Conservation (phyloP, 2,329 filamentous ascomycete species). For the Drechmeria coniospora region DNA sequence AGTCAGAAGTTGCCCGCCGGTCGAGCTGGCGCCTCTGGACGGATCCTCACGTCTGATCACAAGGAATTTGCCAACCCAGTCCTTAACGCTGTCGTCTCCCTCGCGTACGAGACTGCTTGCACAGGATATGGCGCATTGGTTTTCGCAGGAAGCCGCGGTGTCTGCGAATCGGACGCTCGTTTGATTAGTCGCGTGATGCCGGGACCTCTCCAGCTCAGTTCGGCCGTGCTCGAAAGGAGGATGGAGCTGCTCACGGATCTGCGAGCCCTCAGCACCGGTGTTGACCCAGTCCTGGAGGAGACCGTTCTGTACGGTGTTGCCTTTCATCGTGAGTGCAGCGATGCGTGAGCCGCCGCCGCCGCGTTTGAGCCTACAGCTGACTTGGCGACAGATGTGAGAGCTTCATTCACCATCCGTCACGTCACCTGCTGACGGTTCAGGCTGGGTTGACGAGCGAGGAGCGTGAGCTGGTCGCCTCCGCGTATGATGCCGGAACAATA, state of each 20-base stretch:
- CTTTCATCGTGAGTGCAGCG: slow-evolving; percentile 53
- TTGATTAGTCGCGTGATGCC: slow-evolving; percentile 55
- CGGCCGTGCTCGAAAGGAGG: slow-evolving; percentile 38
- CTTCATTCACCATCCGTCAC: background rate
- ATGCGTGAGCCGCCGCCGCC: too few relatives aligned
- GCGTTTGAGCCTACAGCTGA: slow-evolving; percentile 1
- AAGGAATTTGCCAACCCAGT: slow-evolving; percentile 50
- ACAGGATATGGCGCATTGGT: slow-evolving; percentile 56
- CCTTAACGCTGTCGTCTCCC: slow-evolving; percentile 53
- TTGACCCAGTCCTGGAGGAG: slow-evolving; percentile 49
- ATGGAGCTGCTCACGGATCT: slow-evolving; percentile 51
- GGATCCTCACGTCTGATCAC: slow-evolving; percentile 38
- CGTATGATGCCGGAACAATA: slow-evolving; percentile 52
- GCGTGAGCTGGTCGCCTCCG: slow-evolving; percentile 52
- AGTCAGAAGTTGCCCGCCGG: slow-evolving; percentile 16
- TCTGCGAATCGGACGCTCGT: slow-evolving; percentile 52
- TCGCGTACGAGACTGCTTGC: slow-evolving; percentile 53
- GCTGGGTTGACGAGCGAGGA: slow-evolving; percentile 62
- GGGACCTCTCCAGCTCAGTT: slow-evolving; percentile 25
- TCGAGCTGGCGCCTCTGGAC: slow-evolving; percentile 24
- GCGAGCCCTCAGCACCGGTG: slow-evolving; percentile 46
- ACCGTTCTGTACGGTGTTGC: slow-evolving; percentile 53
- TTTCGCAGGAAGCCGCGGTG: slow-evolving; percentile 54
- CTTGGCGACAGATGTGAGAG: slow-evolving; percentile 20
- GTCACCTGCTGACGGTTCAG: slow-evolving; percentile 16